phyloP scores from a whole-genome alignment of 1,284 basidiomycete genomes.

The Malassezia yamatoensis region DNA sequence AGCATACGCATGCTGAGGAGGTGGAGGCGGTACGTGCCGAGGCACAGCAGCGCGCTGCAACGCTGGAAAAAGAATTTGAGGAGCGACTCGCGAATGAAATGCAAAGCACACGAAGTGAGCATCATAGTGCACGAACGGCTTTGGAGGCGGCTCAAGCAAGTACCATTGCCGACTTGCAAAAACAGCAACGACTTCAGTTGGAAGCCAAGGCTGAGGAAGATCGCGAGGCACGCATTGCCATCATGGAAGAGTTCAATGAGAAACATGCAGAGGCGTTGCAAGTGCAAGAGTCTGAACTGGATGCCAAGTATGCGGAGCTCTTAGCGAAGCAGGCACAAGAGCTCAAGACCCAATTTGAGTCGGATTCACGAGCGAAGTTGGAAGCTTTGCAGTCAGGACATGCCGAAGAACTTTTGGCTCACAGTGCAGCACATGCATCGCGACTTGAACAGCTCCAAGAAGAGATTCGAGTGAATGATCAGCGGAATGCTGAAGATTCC shows the following conservation, averaged over 20 bases:
- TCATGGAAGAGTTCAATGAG: slow-evolving; percentile 1
- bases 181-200: no score
- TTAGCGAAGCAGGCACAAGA: neutral
- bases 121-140: no score
- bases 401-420: slow-evolving; percentile 19
- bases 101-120: no score
- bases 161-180: no score
- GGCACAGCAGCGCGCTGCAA: no score
- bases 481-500: neutral
- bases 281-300: slow-evolving; percentile 14
- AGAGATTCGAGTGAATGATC: neutral
- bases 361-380: slow-evolving; percentile 1
- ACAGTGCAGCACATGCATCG: slow-evolving; percentile 4
- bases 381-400: slow-evolving; percentile 22
- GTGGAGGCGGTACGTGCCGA: no score
- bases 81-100: no score
- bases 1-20: no score
- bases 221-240: neutral
- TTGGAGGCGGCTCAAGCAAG: no score
- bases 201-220: slow-evolving; percentile 22
- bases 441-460: neutral
- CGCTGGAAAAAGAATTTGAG: no score
- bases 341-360: neutral
- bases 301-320: slow-evolving; percentile 9
- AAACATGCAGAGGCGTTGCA: slow-evolving; percentile 9